A percentile compares a stretch with the other conserved stretches of the same genome.
Evolutionary conservation across 805 yeast species (phyloP).

Genomic region (Starmerella asiatica): DNA sequence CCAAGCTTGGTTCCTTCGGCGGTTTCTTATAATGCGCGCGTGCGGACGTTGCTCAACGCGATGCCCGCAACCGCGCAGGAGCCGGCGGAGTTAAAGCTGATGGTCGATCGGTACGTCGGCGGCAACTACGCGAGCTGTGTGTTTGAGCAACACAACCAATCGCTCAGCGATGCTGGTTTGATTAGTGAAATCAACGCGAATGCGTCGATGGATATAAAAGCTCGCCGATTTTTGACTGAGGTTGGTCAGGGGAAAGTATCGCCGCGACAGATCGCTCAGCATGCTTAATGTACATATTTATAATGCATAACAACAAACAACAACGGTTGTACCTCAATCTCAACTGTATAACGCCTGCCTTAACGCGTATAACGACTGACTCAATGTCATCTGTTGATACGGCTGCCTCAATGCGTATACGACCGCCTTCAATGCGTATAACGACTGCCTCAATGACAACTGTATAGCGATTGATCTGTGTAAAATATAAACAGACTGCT

Average conservation of each 20-base stretch:
- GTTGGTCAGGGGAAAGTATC: constrained; percentile 17
- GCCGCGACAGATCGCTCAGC: constrained; percentile 12
- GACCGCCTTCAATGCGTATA: no score
- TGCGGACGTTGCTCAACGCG: constrained; percentile 16
- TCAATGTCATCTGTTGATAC: no score
- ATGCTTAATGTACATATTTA: constrained; percentile 2
- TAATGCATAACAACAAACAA: background rate
- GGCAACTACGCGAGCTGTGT: constrained; percentile 9
- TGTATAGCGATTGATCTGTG: no score
- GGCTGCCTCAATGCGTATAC: no score
- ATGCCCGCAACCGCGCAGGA: background rate
- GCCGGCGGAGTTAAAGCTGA: background rate
- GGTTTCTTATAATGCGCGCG: constrained; percentile 18
- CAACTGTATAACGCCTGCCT: no score
- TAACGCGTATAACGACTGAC: no score
- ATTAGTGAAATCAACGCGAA: constrained; percentile 12
- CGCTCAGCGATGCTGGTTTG: constrained; percentile 4
- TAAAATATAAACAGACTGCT: no score
- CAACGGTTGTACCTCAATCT: background rate
- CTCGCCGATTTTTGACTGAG: constrained; percentile 13
- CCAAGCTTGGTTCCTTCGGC: constrained; percentile 9
- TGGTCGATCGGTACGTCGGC: constrained; percentile 6
- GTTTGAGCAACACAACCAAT: background rate
- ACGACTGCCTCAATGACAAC: no score
- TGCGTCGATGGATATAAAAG: constrained; percentile 2